Percentiles rank a stretch among this genome's conserved stretches.
Conservation (phyloP, 2,329 filamentous ascomycete genomes). For the Erysiphe neolycopersici region DNA sequence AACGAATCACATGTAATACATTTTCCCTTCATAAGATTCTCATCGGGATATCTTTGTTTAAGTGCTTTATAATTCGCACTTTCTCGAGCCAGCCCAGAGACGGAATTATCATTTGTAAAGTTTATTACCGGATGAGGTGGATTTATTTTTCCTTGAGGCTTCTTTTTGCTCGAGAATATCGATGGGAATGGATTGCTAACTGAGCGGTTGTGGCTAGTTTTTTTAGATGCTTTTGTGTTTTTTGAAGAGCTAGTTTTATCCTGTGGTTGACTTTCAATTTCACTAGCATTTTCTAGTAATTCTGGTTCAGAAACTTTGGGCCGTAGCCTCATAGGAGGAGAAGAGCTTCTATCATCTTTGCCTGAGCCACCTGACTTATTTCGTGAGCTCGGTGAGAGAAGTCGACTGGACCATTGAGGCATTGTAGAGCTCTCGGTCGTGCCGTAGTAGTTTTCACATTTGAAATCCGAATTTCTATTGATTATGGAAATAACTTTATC, state of each 20-base stretch:
- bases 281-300: slow-evolving; percentile 11
- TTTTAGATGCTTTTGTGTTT: background rate
- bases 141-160: slow-evolving; percentile 16
- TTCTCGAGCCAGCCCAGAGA: background rate
- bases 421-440: slow-evolving; percentile 8
- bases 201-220: slow-evolving; percentile 19
- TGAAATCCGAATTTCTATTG: no score
- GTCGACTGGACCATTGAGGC: slow-evolving; percentile 12
- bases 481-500: no score
- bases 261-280: slow-evolving; percentile 9
- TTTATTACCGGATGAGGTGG: no score
- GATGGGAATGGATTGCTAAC: slow-evolving; percentile 60
- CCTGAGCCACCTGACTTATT: slow-evolving; percentile 4
- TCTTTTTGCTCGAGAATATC: slow-evolving; percentile 36
- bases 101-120: no score
- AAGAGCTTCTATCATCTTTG: slow-evolving; percentile 1
- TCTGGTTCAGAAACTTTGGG: slow-evolving; percentile 11
- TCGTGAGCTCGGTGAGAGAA: slow-evolving; percentile 10
- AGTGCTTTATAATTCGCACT: slow-evolving; percentile 9
- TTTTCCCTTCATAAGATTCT: slow-evolving; percentile 39
- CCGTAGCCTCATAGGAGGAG: slow-evolving; percentile 5
- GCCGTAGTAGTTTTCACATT: no score
- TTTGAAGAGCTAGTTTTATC: slow-evolving; percentile 2
- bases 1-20: slow-evolving; percentile 71
- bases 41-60: slow-evolving; percentile 17